phyloP scores from a whole-genome alignment of 1,284 basidiomycete species.

The Coniophora puteana region DNA sequence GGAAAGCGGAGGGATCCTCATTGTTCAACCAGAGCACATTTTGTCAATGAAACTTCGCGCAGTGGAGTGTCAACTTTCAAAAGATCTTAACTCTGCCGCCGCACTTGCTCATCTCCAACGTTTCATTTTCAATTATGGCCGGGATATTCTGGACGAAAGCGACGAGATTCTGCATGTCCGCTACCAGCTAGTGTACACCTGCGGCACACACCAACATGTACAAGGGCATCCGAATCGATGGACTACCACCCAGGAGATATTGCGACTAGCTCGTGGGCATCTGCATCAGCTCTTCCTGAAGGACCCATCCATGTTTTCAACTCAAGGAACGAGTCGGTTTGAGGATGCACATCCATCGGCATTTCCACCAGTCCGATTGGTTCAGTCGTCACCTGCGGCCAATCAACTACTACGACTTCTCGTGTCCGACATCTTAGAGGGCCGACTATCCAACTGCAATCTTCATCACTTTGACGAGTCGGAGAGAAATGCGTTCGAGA shows the following conservation, averaged over 20 bases:
- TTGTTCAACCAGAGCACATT: constrained; percentile 51
- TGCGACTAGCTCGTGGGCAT: constrained; percentile 22
- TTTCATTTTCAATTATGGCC: constrained; percentile 23
- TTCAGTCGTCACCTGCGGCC: constrained; percentile 25
- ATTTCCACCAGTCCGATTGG: constrained; percentile 31
- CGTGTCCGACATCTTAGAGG: constrained; percentile 23
- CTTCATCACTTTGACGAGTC: constrained; percentile 15
- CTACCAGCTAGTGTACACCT: constrained; percentile 48
- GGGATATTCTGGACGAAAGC: constrained; percentile 52
- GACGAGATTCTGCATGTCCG: constrained; percentile 47
- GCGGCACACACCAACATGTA: constrained; percentile 33
- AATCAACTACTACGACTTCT: constrained; percentile 18
- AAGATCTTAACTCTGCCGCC: constrained; percentile 1
- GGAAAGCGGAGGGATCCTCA: constrained; percentile 35
- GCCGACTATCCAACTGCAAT: constrained; percentile 15
- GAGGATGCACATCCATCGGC: constrained; percentile 11
- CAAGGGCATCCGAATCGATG: constrained; percentile 43
- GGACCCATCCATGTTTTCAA: constrained; percentile 11
- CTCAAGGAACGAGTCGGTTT: constrained; percentile 12
- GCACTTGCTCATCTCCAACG: constrained; percentile 18
- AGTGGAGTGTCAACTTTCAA: constrained; percentile 29
- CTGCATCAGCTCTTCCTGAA: constrained; percentile 11
- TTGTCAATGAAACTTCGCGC: constrained; percentile 46
- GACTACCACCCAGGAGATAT: constrained; percentile 36
- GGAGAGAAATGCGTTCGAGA: constrained; percentile 14